These are phyloP conservation scores for Cladochytrium replicatum DNA, from an alignment of 192 early-diverging fungal genomes.

Conservation along the genomic window DNA sequence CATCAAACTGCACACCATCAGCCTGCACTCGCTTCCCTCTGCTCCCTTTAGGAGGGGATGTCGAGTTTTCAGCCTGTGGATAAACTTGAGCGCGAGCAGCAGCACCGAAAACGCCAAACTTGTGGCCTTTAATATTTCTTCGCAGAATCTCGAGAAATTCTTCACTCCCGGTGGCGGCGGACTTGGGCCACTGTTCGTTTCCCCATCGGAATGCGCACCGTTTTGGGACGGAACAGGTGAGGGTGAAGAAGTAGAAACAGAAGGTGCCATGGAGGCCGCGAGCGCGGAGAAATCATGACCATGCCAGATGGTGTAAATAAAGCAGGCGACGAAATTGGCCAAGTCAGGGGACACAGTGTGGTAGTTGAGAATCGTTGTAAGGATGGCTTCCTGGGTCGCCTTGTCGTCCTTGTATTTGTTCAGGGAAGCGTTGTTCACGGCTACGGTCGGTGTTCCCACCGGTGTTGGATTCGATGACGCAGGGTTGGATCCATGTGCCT, in stretches of 20 bases:
- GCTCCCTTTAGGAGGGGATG: conserved; percentile 49
- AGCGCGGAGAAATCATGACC: background rate
- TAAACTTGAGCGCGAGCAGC: conserved; percentile 52
- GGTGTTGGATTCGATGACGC: too few species aligned
- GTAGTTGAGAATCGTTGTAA: background rate
- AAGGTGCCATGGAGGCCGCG: too few species aligned
- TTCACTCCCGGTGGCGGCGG: conserved; percentile 4
- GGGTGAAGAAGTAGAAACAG: too few species aligned
- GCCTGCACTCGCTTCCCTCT: conserved; percentile 66
- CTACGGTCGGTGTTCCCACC: too few species aligned
- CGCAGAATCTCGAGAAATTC: conserved; percentile 37
- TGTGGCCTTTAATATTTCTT: conserved; percentile 47
- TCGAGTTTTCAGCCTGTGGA: conserved; percentile 43
- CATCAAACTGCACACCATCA: conserved; percentile 79
- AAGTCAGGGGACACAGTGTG: background rate
- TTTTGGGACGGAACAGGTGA: too few species aligned
- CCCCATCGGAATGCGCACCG: too few species aligned
- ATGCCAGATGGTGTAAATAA: background rate
- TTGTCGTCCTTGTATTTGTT: background rate
- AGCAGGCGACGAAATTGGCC: background rate
- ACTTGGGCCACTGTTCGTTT: too few species aligned
- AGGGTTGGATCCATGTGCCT: too few species aligned
- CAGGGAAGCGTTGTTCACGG: background rate
- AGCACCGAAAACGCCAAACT: conserved; percentile 56
- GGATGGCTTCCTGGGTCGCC: background rate